Evolutionary conservation across 192 early-diverging fungal species (phyloP).

Genomic region (Lunasporangiospora selenospora): DNA sequence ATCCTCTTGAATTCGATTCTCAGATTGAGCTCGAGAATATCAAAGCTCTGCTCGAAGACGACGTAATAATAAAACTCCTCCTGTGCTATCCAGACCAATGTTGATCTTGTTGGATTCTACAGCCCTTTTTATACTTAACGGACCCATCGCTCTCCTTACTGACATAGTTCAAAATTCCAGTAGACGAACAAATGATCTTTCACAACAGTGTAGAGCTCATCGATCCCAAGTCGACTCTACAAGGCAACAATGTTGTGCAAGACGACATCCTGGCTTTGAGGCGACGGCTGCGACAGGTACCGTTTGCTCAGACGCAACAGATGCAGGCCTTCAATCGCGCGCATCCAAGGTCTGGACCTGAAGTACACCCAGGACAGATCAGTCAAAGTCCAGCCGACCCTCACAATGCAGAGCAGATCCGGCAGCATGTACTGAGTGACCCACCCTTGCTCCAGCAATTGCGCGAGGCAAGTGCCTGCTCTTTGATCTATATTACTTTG

Average conservation of each 20-base stretch:
- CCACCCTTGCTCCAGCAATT: slow-evolving; percentile 59
- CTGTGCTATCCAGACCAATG: background rate
- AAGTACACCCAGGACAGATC: too few relatives aligned
- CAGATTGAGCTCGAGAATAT: slow-evolving; percentile 73
- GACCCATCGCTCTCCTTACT: background rate
- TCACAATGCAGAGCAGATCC: slow-evolving; percentile 46
- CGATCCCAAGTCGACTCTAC: slow-evolving; percentile 63
- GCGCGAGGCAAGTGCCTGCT: slow-evolving; percentile 50
- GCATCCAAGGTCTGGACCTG: background rate
- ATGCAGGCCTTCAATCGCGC: background rate
- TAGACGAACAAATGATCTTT: slow-evolving; percentile 61
- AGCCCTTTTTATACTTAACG: background rate
- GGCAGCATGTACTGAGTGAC: slow-evolving; percentile 63
- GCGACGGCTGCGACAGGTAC: slow-evolving; percentile 3
- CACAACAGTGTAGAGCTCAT: slow-evolving; percentile 66
- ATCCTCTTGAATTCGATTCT: slow-evolving; percentile 64
- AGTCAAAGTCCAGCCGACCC: background rate
- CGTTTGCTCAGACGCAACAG: too few relatives aligned
- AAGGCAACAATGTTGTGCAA: slow-evolving; percentile 60
- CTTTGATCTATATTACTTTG: too few relatives aligned
- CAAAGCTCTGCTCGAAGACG: slow-evolving; percentile 77
- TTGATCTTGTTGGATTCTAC: background rate
- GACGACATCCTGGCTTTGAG: slow-evolving; percentile 76
- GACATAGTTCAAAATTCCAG: slow-evolving; percentile 46
- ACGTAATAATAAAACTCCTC: slow-evolving; percentile 45